Percentiles rank a stretch among this genome's conserved stretches.
Evolutionary conservation across 495 filamentous ascomycete genomes (phyloP).

Genomic region (Geoglossum glabrum): DNA sequence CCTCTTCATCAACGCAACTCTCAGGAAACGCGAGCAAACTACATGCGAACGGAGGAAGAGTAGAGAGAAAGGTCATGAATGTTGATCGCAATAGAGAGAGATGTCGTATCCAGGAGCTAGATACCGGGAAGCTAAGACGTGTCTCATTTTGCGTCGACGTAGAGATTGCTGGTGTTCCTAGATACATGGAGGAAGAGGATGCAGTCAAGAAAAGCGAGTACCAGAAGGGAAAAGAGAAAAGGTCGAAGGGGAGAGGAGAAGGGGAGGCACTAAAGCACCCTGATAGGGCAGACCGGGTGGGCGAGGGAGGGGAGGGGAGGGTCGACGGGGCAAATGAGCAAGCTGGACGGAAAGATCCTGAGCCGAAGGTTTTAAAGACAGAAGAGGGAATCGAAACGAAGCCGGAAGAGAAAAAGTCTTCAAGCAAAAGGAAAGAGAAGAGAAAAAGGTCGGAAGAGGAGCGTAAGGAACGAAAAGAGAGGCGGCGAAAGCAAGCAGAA

Average conservation of each 20-base stretch:
- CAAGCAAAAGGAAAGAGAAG: slow-evolving; percentile 12
- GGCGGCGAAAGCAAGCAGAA: slow-evolving; percentile 55
- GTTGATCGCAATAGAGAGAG: slow-evolving; percentile 60
- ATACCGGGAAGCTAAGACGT: slow-evolving; percentile 58
- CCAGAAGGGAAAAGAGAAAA: slow-evolving; percentile 37
- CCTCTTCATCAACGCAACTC: slow-evolving; percentile 29
- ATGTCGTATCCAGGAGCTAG: slow-evolving; percentile 58
- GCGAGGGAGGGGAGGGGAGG: slow-evolving; percentile 29
- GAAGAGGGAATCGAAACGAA: not conserved
- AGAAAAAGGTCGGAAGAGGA: slow-evolving; percentile 83
- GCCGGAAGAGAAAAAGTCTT: slow-evolving; percentile 4
- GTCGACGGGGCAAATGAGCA: slow-evolving; percentile 22
- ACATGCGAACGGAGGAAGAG: slow-evolving; percentile 29
- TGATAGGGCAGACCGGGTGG: slow-evolving; percentile 29
- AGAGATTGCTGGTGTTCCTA: slow-evolving; percentile 63
- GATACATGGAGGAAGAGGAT: slow-evolving; percentile 18
- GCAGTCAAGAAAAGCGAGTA: slow-evolving; percentile 9
- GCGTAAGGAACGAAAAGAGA: slow-evolving; percentile 67
- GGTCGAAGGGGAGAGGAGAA: slow-evolving; percentile 47
- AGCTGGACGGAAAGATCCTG: slow-evolving; percentile 3
- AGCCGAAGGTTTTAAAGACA: not conserved
- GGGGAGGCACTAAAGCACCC: slow-evolving; percentile 45
- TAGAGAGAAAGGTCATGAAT: slow-evolving; percentile 64
- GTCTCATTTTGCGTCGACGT: slow-evolving; percentile 96
- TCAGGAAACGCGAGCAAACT: not conserved